phyloP scores from a whole-genome alignment of 164 flowering plant species.

The Magnolia sinica region DNA sequence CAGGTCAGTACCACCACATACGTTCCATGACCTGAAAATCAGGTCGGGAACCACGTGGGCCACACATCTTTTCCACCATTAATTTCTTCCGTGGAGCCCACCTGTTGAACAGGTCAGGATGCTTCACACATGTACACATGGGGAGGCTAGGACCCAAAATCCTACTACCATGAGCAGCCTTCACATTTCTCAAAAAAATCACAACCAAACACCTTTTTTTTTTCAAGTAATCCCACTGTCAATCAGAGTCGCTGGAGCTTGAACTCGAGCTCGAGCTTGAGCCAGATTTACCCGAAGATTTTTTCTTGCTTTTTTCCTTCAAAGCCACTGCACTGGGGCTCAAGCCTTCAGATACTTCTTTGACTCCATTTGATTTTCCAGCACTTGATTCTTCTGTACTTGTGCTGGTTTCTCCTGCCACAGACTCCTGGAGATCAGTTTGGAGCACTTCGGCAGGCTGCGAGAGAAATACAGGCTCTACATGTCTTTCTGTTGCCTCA shows the following conservation, averaged over 20 bases:
- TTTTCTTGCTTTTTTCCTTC: constrained; percentile 15
- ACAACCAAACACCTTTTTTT: background rate
- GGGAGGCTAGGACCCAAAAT: background rate
- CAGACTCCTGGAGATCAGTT: constrained; percentile 13
- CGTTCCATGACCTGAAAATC: too few relatives aligned
- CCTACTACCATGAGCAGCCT: background rate
- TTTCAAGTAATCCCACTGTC: background rate
- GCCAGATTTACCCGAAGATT: constrained; percentile 18
- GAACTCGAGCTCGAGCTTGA: constrained; percentile 41
- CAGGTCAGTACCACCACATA: background rate
- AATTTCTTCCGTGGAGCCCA: background rate
- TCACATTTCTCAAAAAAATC: background rate
- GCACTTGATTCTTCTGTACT: constrained; percentile 12
- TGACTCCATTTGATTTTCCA: background rate
- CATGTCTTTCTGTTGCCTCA: constrained; percentile 11
- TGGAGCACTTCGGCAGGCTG: constrained; percentile 13
- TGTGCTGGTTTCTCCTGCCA: constrained; percentile 10
- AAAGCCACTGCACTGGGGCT: constrained; percentile 5
- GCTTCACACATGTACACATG: background rate
- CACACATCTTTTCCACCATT: too few relatives aligned
- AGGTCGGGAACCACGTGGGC: too few relatives aligned
- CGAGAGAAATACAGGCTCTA: background rate
- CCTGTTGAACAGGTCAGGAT: background rate
- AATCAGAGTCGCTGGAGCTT: constrained; percentile 16
- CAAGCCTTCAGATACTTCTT: constrained; percentile 16